Evolutionary conservation across 116 monocot species (phyloP).

Genomic region (Zostera marina): DNA sequence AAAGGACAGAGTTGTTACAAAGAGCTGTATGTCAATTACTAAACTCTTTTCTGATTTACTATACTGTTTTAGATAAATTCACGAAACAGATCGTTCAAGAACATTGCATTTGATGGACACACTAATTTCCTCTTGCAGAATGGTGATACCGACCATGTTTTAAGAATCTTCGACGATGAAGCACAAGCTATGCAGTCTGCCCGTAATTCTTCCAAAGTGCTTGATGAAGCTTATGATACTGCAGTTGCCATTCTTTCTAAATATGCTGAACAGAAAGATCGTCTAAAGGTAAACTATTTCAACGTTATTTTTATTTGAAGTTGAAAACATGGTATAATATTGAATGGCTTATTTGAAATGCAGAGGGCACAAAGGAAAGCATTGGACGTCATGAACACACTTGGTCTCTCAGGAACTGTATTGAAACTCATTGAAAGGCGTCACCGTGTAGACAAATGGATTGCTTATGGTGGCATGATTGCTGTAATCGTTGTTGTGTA

Average conservation of each 20-base stretch:
- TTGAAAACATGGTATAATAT: background rate
- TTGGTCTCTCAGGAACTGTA: constrained; percentile 72
- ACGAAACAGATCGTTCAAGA: background rate
- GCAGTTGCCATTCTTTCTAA: constrained; percentile 82
- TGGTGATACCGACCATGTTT: constrained; percentile 59
- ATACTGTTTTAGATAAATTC: background rate
- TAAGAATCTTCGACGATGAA: constrained; percentile 91
- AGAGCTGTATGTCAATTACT: constrained; percentile 50
- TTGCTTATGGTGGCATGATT: constrained; percentile 73
- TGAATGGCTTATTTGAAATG: background rate
- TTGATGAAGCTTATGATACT: constrained; percentile 76
- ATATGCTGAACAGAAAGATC: constrained; percentile 74
- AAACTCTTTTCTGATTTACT: background rate
- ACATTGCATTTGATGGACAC: background rate
- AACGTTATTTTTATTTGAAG: background rate
- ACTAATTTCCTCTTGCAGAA: constrained; percentile 27
- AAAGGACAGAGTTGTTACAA: constrained; percentile 55
- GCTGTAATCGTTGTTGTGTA: constrained; percentile 35
- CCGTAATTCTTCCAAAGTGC: constrained; percentile 63
- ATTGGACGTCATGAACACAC: constrained; percentile 66
- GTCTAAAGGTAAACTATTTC: constrained; percentile 40
- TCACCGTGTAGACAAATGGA: constrained; percentile 79
- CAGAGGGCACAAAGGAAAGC: constrained; percentile 85
- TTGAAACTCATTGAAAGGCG: constrained; percentile 80
- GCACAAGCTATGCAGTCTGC: constrained; percentile 75